Conservation (phyloP, 2,329 filamentous ascomycete species). For the Trichoderma afroharzianum region DNA sequence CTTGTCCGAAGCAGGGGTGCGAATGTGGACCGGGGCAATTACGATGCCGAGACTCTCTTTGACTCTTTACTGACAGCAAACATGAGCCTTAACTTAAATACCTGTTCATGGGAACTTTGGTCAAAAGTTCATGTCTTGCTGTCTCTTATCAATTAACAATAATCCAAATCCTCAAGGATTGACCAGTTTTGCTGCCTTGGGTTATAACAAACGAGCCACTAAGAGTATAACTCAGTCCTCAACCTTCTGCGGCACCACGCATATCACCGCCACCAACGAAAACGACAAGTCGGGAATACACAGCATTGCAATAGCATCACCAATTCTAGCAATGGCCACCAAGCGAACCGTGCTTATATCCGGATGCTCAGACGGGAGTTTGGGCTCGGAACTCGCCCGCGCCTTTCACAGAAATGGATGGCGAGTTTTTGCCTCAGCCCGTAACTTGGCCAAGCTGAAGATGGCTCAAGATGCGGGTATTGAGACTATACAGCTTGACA, state of each 20-base stretch:
- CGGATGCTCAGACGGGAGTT: slow-evolving; percentile 33
- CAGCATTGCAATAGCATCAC: background rate
- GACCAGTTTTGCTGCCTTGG: background rate
- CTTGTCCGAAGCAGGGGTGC: background rate
- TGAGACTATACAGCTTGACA: slow-evolving; percentile 26
- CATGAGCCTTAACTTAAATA: background rate
- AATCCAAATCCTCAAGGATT: background rate
- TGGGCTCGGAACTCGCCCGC: slow-evolving; percentile 31
- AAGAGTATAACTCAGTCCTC: background rate
- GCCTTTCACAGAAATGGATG: slow-evolving; percentile 28
- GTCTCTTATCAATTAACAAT: background rate
- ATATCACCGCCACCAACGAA: background rate
- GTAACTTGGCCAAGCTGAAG: slow-evolving; percentile 26
- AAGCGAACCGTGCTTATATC: slow-evolving; percentile 31
- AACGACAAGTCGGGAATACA: background rate
- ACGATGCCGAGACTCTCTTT: background rate
- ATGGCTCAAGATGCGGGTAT: slow-evolving; percentile 20
- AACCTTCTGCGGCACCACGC: background rate
- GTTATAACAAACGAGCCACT: background rate
- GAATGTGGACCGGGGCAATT: slow-evolving; percentile 8
- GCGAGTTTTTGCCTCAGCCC: slow-evolving; percentile 31
- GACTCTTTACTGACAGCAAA: background rate
- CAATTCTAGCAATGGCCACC: background rate
- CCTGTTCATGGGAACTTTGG: background rate
- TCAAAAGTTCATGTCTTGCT: background rate